phyloP scores from a whole-genome alignment of 2,329 filamentous ascomycete species.

The Mollisiaceae sp. region DNA sequence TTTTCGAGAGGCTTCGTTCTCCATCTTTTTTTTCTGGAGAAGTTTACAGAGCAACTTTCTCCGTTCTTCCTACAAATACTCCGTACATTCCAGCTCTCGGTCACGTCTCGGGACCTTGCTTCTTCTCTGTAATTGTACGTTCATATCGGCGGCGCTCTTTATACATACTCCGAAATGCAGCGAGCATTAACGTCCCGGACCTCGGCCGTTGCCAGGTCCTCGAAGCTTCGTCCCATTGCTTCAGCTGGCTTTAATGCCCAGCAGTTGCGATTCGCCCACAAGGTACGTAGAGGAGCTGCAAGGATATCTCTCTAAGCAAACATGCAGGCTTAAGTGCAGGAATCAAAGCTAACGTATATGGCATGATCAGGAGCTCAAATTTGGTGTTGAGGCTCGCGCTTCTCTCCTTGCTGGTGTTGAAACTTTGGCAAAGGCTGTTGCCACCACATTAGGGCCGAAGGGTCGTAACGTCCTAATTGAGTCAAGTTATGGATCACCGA shows the following conservation, averaged over 20 bases:
- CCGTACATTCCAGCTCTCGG: not conserved
- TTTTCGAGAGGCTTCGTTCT: no score
- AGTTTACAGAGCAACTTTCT: not conserved
- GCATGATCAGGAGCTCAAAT: conserved; percentile 83
- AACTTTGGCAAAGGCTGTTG: conserved; percentile 93
- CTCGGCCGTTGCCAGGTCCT: conserved; percentile 74
- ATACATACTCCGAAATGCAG: conserved; percentile 74
- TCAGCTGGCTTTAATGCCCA: conserved; percentile 71
- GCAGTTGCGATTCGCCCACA: conserved; percentile 96
- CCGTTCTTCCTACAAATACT: conserved; percentile 16
- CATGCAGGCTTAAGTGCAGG: not conserved
- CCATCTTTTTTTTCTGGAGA: no score
- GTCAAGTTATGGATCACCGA: conserved; percentile 97
- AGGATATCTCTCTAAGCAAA: no score
- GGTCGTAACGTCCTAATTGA: conserved; percentile 98
- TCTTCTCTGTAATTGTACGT: conserved; percentile 36
- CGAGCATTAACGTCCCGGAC: conserved; percentile 86
- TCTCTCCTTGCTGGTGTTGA: conserved; percentile 92
- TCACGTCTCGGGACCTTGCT: conserved; percentile 23
- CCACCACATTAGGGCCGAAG: conserved; percentile 96
- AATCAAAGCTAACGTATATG: conserved; percentile 21
- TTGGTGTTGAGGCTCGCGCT: conserved; percentile 92
- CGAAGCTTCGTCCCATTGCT: conserved; percentile 63
- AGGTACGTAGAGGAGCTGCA: conserved; percentile 62
- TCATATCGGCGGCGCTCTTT: conserved; percentile 31